A percentile compares a stretch with the other conserved stretches of the same genome.
Evolutionary conservation across 371 early-diverging fungal species (phyloP).

Genomic region (Actinomucor elegans): DNA sequence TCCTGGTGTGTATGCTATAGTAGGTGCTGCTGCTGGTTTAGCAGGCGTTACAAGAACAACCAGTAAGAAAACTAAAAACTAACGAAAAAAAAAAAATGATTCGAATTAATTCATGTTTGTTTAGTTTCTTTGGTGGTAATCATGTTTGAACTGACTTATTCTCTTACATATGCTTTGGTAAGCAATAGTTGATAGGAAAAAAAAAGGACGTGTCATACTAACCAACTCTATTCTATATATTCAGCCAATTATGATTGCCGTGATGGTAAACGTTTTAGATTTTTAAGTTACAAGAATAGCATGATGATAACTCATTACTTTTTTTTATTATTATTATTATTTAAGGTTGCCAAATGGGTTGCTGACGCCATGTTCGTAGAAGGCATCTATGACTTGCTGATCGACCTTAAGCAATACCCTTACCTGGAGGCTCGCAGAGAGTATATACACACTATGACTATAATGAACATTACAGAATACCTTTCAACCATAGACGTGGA

Average conservation of each 20-base stretch:
- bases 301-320: too few species aligned
- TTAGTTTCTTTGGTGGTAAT: constrained; percentile 87
- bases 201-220: neutral
- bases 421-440: constrained; percentile 82
- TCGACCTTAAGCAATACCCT: constrained; percentile 80
- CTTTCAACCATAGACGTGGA: constrained; percentile 65
- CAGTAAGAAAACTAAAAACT: constrained; percentile 19
- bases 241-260: constrained; percentile 89
- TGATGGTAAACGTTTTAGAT: constrained; percentile 58
- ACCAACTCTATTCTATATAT: neutral
- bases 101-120: neutral
- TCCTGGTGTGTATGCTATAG: constrained; percentile 93
- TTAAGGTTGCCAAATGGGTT: constrained; percentile 73
- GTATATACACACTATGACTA: constrained; percentile 66
- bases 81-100: neutral
- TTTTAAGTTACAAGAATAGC: too few species aligned
- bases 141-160: constrained; percentile 94
- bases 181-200: constrained; percentile 4
- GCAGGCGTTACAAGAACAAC: constrained; percentile 94
- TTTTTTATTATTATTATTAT: too few species aligned
- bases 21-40: constrained; percentile 92
- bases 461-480: constrained; percentile 38
- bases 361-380: constrained; percentile 77
- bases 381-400: constrained; percentile 85
- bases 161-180: constrained; percentile 71